These are phyloP conservation scores for Phytophthora cajani DNA, from an alignment of 352 stramenopile species.

Conservation along the genomic window DNA sequence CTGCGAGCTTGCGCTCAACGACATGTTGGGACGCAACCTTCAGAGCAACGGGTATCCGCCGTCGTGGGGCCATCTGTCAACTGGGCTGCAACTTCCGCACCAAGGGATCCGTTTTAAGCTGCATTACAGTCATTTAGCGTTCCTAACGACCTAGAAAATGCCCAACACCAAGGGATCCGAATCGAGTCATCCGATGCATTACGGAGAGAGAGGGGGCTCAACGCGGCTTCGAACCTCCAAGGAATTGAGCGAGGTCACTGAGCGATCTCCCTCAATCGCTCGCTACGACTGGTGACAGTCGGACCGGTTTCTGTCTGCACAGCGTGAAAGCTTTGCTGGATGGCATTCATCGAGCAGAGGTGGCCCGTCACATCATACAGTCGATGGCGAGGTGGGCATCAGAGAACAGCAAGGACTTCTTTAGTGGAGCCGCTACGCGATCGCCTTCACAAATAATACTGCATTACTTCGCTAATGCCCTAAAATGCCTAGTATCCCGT, in stretches of 20 bases:
- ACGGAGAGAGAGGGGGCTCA: not conserved
- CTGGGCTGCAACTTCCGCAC: not conserved
- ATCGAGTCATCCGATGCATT: constrained; percentile 11
- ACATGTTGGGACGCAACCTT: not conserved
- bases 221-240: not conserved
- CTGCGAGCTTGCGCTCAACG: not conserved
- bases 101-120: not conserved
- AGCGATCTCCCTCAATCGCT: not conserved
- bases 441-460: not conserved
- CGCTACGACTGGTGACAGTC: not conserved
- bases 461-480: not conserved
- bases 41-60: constrained; percentile 12
- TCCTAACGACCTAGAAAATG: too few species aligned
- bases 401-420: too few species aligned
- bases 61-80: constrained; percentile 4
- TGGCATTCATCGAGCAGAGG: constrained; percentile 9
- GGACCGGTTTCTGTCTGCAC: constrained; percentile 2
- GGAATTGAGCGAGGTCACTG: not conserved
- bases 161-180: not conserved
- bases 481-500: constrained; percentile 9
- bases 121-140: too few species aligned
- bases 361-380: not conserved
- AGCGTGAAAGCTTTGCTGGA: not conserved
- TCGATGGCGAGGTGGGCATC: not conserved
- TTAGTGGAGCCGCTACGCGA: too few species aligned